These are phyloP conservation scores for Debaryomyces fabryi DNA, from an alignment of 1,139 yeast species.

Conservation along the genomic window DNA sequence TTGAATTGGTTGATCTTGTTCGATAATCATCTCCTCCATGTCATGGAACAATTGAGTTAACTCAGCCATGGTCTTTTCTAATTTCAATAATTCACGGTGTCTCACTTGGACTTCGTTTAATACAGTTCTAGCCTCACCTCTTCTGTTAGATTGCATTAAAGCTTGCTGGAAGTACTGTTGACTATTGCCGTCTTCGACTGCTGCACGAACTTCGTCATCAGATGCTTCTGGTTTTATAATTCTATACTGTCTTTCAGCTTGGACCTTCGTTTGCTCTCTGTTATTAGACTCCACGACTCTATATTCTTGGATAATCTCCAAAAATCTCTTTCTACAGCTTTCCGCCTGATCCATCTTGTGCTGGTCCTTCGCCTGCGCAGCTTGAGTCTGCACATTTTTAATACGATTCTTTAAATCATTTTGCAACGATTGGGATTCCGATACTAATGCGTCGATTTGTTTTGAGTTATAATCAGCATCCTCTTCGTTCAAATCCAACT, in stretches of 20 bases:
- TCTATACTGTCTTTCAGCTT: slow-evolving; percentile 90
- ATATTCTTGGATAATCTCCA: slow-evolving; percentile 83
- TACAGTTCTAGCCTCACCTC: slow-evolving; percentile 96
- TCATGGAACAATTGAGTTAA: slow-evolving; percentile 92
- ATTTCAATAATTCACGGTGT: slow-evolving; percentile 92
- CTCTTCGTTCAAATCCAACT: slow-evolving; percentile 73
- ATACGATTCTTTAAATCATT: slow-evolving; percentile 73
- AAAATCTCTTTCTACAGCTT: slow-evolving; percentile 81
- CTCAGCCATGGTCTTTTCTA: slow-evolving; percentile 95
- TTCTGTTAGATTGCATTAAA: slow-evolving; percentile 84
- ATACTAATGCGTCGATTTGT: slow-evolving; percentile 75
- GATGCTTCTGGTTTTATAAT: slow-evolving; percentile 94
- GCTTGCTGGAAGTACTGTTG: slow-evolving; percentile 96
- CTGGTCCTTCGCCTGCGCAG: slow-evolving; percentile 68
- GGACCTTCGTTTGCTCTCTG: slow-evolving; percentile 80
- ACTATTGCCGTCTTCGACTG: slow-evolving; percentile 81
- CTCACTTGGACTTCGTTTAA: slow-evolving; percentile 94
- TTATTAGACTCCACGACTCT: slow-evolving; percentile 85
- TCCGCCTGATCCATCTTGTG: slow-evolving; percentile 92
- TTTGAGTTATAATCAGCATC: slow-evolving; percentile 70
- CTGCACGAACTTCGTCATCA: slow-evolving; percentile 79
- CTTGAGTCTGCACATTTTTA: slow-evolving; percentile 67
- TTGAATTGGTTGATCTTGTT: slow-evolving; percentile 88
- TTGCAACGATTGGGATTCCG: slow-evolving; percentile 81
- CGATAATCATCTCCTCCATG: slow-evolving; percentile 95